Evolutionary conservation across 768 basidiomycete species (phyloP), one percentile per base, ranked within the genome.

Genomic region (Leucosporidium yakuticum): DNA sequence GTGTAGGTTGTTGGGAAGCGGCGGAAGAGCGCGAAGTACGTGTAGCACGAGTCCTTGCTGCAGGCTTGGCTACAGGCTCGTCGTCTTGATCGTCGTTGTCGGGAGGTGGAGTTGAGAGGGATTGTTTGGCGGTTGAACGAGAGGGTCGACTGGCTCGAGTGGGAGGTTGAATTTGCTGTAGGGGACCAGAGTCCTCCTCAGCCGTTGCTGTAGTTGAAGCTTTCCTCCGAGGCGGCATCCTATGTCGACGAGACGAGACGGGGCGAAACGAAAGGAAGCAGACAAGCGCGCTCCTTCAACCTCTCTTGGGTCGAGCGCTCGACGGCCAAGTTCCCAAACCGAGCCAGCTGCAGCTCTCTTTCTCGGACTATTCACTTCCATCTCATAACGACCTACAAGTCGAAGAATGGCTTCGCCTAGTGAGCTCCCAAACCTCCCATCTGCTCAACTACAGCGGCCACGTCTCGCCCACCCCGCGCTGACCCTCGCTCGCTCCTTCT

Each of bases 351-450:
- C 11, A 15, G 14, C 39, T 44, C n/a, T n/a, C n/a, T n/a, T n/a
- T n/a, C n/a, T 15, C 39, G 39, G 17, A 8, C 39, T 9, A 7
- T 44, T 44, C 39, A 12, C 34, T 36, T 36, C 5, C 34, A 44
- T 44, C 39, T 36, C 27, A 54, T 17, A 11, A 11, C 17, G 6
- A 29, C 12, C 53, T 27, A 29, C 27, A 54, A 29, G 0, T 25
- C 53, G 34, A 5, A 25, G 2, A 44, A 58, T 58, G 57, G 57
- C 57, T n/a, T 58, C 57, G 9, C 57, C 57, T 21, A 58, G 57
- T 58, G 23, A 36, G 57, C 34, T 14, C 34, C 32, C 32, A 21
- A 57, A 29, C 54, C 14, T 15, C 11, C 39, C 39, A 8, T 15
- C 39, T 44, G 39, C 39, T 44, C 39, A 15, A 2, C 39, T 44